Base-by-base conservation (phyloP, 1,139 yeast genomes). In the Geotrichum australiense region DNA sequence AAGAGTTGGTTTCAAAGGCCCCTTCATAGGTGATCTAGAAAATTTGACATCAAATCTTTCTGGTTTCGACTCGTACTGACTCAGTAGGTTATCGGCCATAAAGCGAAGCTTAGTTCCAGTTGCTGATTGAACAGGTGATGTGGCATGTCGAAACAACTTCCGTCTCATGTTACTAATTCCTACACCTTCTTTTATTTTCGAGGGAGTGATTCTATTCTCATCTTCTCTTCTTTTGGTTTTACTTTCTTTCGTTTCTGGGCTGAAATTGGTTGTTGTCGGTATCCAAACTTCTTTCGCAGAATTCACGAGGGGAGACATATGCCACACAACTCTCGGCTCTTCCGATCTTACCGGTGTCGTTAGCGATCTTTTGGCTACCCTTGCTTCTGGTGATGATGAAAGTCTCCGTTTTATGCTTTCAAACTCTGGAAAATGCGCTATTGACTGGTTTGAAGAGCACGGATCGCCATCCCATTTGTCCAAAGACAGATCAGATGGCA, bases 301-400 rank as follows among this genome's bases (percentile, higher is more conserved):
- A n/a, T n/a, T n/a, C n/a, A 31, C 14, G 4, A 31, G 35, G 8
- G 43, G 26, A 3, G 43, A 39, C 11, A 35, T 20, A 23, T 39
- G 39, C 43, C 43, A 39, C 3, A 35, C 28, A 4, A 39, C 27
- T n/a, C 35, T 35, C 5, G 43, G 39, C 28, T 29, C 43, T 11
- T 7, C 11, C 4, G 35, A 8, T 19, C 35, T 5, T 5, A 23
- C 24, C 8, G 35, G 35, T 19, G 35, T 31, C 8, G 35, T 31
- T 4, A 19, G 14, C 4, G 35, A 31, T 7, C 35, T 5, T 31
- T 31, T 31, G 8, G 35, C 35, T 5, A 20, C 20, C 12, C 23
- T 15, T 15, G 16, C 8, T 6, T 11, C 20, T 12, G 32, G 32
- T 11, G 32, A 29, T 31, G 23, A 20, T 6, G 24, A 19, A 10